Percentiles rank a stretch among this genome's conserved stretches.
Conservation (phyloP, 768 basidiomycete species). For the Coprinopsis sp. region DNA sequence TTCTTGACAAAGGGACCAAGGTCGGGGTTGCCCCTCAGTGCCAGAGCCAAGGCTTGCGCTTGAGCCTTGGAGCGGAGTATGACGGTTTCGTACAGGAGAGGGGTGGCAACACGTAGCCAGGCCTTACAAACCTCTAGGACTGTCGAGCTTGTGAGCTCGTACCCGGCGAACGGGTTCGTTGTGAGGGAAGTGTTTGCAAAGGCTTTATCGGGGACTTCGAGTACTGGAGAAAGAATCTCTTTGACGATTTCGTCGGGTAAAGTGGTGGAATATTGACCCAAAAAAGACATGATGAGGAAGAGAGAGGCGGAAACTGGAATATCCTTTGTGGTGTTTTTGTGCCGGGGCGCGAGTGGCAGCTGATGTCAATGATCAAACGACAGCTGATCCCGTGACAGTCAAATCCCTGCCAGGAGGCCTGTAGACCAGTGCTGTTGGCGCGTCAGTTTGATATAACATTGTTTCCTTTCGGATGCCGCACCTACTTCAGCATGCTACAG, state of each 20-base stretch:
- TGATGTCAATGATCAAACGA: too few species aligned
- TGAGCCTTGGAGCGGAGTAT: constrained; percentile 22
- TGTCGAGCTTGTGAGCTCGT: constrained; percentile 14
- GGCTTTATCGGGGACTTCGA: constrained; percentile 10
- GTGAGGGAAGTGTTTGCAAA: not conserved
- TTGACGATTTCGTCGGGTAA: constrained; percentile 10
- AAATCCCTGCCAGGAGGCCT: too few species aligned
- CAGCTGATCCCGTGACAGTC: too few species aligned
- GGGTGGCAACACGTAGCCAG: constrained; percentile 23
- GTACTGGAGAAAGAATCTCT: constrained; percentile 10
- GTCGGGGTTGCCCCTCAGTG: constrained; percentile 9
- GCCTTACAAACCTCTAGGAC: constrained; percentile 20
- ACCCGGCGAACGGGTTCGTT: constrained; percentile 14
- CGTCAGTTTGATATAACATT: too few species aligned
- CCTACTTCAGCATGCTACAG: too few species aligned
- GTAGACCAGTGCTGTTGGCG: too few species aligned
- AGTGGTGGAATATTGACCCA: too few species aligned
- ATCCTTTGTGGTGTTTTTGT: too few species aligned
- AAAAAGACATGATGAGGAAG: too few species aligned
- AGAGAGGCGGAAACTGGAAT: too few species aligned
- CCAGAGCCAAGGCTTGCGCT: constrained; percentile 18
- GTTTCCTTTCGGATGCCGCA: too few species aligned
- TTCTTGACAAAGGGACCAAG: constrained; percentile 19
- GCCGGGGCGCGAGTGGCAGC: too few species aligned
- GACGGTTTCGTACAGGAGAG: constrained; percentile 21